Evolutionary conservation across 805 yeast genomes (phyloP), one percentile per base, ranked within the genome.

Genomic region (Blastobotrys robertii): DNA sequence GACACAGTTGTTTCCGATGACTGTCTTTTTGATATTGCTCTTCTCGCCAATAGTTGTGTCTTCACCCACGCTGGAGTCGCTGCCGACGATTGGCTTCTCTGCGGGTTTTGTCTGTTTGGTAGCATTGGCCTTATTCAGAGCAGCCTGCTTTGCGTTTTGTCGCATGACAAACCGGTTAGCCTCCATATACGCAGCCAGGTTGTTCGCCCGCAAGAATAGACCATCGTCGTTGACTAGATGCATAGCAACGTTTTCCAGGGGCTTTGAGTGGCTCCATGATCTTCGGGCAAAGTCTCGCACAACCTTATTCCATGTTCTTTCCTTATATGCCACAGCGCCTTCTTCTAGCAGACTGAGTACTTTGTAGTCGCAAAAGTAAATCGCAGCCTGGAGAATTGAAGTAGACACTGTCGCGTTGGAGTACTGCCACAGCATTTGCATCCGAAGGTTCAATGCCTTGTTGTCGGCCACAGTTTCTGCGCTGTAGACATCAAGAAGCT

Each of bases 231-330:
- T 95, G 22, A 88, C 59, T 16, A 79, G 72, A 49, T 81, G 73
- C 52, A 90, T 67, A 3, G 82, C 82, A 12, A 92, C 73, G 1
- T 79, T 73, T 43, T 79, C 84, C 48, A 69, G 69, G 8, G 62
- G 57, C 4, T 56, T 53, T 0, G 81, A 69, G 58, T 87, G 95
- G 53, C 74, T 75, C 98, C 98, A 92, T 1, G 95, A 81, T 49
- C 94, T 76, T 62, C 97, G 76, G 2, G 94, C 94, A 45, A 90
- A 64, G 56, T 87, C 95, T 56, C 97, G 76, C 34, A 87, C 73
- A 16, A 88, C 70, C 31, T 47, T 45, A 10, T 49, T 44, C 49
- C 53, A 48, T 4, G 15, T 30, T 8, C 13, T 13, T 10, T 25
- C 44, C 48, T 42, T 50, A 16, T 57, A 49, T 11, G 51, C 38